phyloP scores from a whole-genome alignment of 495 filamentous ascomycete species.

The Cudoniella acicularis region DNA sequence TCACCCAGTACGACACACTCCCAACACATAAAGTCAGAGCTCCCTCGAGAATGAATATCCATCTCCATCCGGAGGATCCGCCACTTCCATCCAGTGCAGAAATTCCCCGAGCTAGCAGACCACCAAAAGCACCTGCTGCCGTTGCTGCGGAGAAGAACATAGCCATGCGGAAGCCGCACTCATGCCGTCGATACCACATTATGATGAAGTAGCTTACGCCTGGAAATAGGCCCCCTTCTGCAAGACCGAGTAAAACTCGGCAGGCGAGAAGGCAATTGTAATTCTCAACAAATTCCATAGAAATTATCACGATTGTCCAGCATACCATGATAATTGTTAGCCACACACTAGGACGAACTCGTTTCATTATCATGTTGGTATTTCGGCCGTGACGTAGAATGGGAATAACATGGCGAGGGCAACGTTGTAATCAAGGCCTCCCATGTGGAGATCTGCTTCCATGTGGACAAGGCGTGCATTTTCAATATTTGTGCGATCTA shows the following conservation, averaged over 20 bases:
- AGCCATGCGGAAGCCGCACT: constrained; percentile 55
- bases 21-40: constrained; percentile 33
- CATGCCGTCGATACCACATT: constrained; percentile 60
- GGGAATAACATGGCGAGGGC: constrained; percentile 64
- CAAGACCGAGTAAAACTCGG: constrained; percentile 55
- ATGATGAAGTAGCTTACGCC: constrained; percentile 53
- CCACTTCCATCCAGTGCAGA: constrained; percentile 49
- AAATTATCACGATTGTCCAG: constrained; percentile 51
- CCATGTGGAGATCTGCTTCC: constrained; percentile 52
- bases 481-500: constrained; percentile 65
- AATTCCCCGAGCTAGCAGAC: constrained; percentile 62
- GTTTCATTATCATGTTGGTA: constrained; percentile 62
- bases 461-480: constrained; percentile 62
- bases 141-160: constrained; percentile 55
- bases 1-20: constrained; percentile 43
- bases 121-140: constrained; percentile 56
- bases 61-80: constrained; percentile 56
- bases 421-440: constrained; percentile 54
- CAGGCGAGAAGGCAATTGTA: constrained; percentile 65
- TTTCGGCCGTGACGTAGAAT: constrained; percentile 62
- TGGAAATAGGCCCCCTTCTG: constrained; percentile 58
- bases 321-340: constrained; percentile 54
- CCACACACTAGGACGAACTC: constrained; percentile 58
- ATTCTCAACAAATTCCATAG: constrained; percentile 63
- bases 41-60: constrained; percentile 68